Evolutionary conservation across 2,329 filamentous ascomycete genomes (phyloP), one percentile per base, ranked within the genome.

Genomic region (Madurella fahalii): DNA sequence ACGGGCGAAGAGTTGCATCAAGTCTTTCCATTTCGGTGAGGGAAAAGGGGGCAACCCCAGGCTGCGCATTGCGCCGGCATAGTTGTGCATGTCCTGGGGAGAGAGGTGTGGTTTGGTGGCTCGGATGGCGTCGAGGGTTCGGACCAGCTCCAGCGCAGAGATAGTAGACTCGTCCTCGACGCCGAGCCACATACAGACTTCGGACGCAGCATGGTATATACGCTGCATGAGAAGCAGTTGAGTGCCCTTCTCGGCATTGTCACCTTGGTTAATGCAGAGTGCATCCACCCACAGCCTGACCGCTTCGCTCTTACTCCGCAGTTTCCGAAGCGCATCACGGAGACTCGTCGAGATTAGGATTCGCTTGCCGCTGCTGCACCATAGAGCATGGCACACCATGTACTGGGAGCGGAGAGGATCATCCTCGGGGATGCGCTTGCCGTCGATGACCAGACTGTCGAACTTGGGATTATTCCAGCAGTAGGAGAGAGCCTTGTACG

Each of bases 141-240:
- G 4, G 11, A 37, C 11, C 34, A 37, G 9, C 34, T 37, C 34
- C 34, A 37, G 9, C 4, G 34, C 34, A 11, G n/a, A 13, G 41
- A 13, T 18, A 12, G 40, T 25, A n/a, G 17, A 11, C 11, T 1
- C 17, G 8, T 48, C n/a, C 0, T 17, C 46, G 0, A 1, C 25
- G 4, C 42, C 47, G 5, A 55, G 41, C 47, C 53, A 55, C 25
- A 52, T 30, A 25, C 34, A 25, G 8, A 55, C 47, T 9, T 18
- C 18, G 15, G 18, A 9, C 2, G 54, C 47, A 1, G 16, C 15
- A 11, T 51, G 1, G n/a, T 53, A 54, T 18, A 57, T 47, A 0
- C 25, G 15, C 32, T 30, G 16, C 54, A 57, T 57, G 9, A 54
- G 16, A 1, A 37, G 50, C 2, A 57, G 46, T 41, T 57, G 54